These are phyloP conservation scores for Pezicula radicicola DNA, from an alignment of 2,329 filamentous ascomycete genomes.

Conservation along the genomic window DNA sequence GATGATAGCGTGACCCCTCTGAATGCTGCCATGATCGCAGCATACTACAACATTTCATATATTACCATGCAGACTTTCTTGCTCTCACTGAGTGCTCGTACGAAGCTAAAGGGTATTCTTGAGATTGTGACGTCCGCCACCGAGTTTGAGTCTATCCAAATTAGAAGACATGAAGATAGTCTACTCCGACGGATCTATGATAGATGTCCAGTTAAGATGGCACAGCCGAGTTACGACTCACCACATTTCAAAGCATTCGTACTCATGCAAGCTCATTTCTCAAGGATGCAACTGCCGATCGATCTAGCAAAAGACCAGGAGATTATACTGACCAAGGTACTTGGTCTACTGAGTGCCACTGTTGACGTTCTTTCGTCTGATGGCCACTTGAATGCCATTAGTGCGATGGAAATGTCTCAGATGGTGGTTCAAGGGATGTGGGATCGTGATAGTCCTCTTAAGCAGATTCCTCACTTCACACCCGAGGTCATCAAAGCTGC, in stretches of 20 bases:
- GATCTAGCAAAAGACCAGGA: slow-evolving; percentile 97
- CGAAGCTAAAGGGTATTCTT: slow-evolving; percentile 93
- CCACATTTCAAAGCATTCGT: slow-evolving; percentile 98
- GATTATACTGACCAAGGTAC: slow-evolving; percentile 75
- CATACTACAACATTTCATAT: slow-evolving; percentile 99
- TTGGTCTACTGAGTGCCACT: slow-evolving; percentile 84
- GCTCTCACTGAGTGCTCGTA: slow-evolving; percentile 80
- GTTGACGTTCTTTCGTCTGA: slow-evolving; percentile 96
- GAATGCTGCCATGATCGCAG: slow-evolving; percentile 96
- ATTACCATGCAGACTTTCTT: slow-evolving; percentile 99
- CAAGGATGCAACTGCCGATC: slow-evolving; percentile 91
- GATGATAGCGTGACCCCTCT: slow-evolving; percentile 86
- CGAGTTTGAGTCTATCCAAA: slow-evolving; percentile 94
- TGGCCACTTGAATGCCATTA: slow-evolving; percentile 94
- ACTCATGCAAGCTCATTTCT: slow-evolving; percentile 96
- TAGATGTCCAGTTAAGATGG: slow-evolving; percentile 92
- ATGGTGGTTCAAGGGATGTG: slow-evolving; percentile 99
- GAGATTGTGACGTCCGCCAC: slow-evolving; percentile 97
- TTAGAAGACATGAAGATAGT: slow-evolving; percentile 85
- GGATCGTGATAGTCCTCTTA: slow-evolving; percentile 94
- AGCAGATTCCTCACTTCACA: slow-evolving; percentile 95
- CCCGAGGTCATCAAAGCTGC: slow-evolving; percentile 79
- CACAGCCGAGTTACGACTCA: slow-evolving; percentile 81
- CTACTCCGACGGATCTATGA: slow-evolving; percentile 92
- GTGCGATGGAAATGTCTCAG: slow-evolving; percentile 98